Evolutionary conservation across 2,329 filamentous ascomycete genomes (phyloP), one percentile per base, ranked within the genome.

Genomic region (Penicillium sclerotigenum): DNA sequence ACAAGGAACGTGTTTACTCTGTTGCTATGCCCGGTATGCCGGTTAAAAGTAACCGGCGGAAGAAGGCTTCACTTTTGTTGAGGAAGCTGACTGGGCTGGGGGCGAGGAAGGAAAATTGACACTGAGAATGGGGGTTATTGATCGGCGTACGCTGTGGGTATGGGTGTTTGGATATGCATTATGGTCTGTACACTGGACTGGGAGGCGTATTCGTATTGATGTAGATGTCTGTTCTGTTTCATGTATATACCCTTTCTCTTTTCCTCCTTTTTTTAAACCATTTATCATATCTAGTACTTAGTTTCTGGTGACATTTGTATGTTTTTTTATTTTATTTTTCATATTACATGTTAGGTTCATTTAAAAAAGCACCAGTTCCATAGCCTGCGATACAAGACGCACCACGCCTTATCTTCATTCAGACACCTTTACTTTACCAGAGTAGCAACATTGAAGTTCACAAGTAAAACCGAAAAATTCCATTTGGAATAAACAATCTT

Each of bases 61-160:
- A 58, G 24, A 52, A 55, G 13, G 64, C 63, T 1, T 62, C 61
- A n/a, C 28, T 58, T n/a, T 40, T 66, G 16, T 38, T 64, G 42
- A 61, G 54, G 48, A 64, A 50, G 40, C 56, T 66, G 57, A 43
- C 63, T 29, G 64, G 64, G 7, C 31, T 65, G 28, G 49, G 62
- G 22, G 43, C 43, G 34, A 43, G 34, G 48, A 60, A 45, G 29
- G 56, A 46, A 3, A 34, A 54, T 38, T 38, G 40, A 33, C 9
- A 46, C 29, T 34, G 34, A 24, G 7, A 31, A 33, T 42, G 37
- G 8, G n/a, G 11, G 29, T 38, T 41, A 18, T 3, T 49, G 10
- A 49, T 38, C 18, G n/a, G 24, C 18, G 14, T 1, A 42, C 13
- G 10, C 14, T 47, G 31, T 47, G n/a, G 31, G 29, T 31, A 13